Evolutionary conservation across 2,329 filamentous ascomycete species (phyloP).

Genomic region (Hortaea werneckii): DNA sequence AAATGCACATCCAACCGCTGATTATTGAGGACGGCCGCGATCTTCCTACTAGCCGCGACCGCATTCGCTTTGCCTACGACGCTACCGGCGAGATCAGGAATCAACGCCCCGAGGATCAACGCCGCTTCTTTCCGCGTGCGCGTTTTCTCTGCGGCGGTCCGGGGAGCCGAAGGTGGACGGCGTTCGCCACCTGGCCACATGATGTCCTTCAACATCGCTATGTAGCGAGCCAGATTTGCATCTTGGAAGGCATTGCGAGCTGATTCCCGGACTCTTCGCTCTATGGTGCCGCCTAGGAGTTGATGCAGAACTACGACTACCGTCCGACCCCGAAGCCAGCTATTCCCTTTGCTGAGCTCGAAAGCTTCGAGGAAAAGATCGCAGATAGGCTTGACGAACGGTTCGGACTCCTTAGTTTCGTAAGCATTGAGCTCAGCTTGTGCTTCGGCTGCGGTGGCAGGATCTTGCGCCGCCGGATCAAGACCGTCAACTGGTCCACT

Average conservation of each 20-base stretch:
- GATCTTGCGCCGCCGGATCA: slow-evolving; percentile 32
- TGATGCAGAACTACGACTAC: slow-evolving; percentile 96
- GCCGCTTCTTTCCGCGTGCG: slow-evolving; percentile 79
- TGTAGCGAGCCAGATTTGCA: slow-evolving; percentile 65
- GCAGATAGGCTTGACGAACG: slow-evolving; percentile 96
- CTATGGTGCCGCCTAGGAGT: slow-evolving; percentile 87
- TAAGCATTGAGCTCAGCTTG: slow-evolving; percentile 91
- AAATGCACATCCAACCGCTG: slow-evolving; percentile 60
- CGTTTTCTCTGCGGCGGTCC: slow-evolving; percentile 63
- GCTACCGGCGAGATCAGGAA: slow-evolving; percentile 84
- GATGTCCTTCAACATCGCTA: slow-evolving; percentile 59
- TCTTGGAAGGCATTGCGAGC: slow-evolving; percentile 66
- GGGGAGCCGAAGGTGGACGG: slow-evolving; percentile 40
- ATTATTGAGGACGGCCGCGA: slow-evolving; percentile 90
- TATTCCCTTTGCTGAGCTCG: slow-evolving; percentile 87
- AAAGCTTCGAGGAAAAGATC: slow-evolving; percentile 96
- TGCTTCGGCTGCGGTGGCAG: slow-evolving; percentile 57
- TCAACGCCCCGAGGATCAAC: slow-evolving; percentile 74
- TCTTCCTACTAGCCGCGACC: slow-evolving; percentile 74
- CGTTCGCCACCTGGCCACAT: slow-evolving; percentile 70
- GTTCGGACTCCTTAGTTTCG: slow-evolving; percentile 78
- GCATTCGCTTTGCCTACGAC: slow-evolving; percentile 91
- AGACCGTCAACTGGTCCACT: slow-evolving; percentile 32
- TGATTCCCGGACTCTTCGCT: slow-evolving; percentile 84
- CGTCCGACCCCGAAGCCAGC: slow-evolving; percentile 90